Base-by-base conservation (phyloP, 371 early-diverging fungal genomes). In the Neoconidiobolus thromboides region DNA sequence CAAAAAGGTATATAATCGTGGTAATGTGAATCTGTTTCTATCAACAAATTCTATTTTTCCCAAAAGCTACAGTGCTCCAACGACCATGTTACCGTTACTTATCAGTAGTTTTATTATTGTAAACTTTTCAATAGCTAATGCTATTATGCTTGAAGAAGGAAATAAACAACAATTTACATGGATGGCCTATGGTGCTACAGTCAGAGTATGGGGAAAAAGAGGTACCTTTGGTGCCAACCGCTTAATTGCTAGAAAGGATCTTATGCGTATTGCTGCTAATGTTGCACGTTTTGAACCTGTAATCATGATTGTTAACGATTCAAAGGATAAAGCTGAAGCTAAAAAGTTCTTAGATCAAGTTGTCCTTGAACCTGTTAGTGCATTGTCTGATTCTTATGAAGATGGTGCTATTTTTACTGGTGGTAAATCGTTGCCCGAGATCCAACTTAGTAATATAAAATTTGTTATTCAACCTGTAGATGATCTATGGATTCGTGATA, bases 401-500 rank as follows among this genome's bases (percentile, higher is more conserved):
- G n/a, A 49, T n/a, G 49, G 49, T 49, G 49, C 49, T 49, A 14
- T 49, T 12, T 49, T 49, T 15, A 49, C 49, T 12, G 49, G 49
- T 12, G 49, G 49, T 7, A 49, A 14, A 49, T 4, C 6, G 15
- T 49, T 49, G 15, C 49, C 49, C 4, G 12, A 6, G 6, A 12
- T 49, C 15, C 49, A 49, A 49, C 6, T 12, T 49, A 49, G 14
- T 14, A 49, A 49, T 49, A 15, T 49, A 49, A 0, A n/a, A 12
- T 49, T 49, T 49, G 49, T 49, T 49, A 49, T 49, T 49, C 49
- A 49, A 4, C 53, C 54, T 5, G 65, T 65, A 2, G 60, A 65
- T 41, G 65, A 65, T 56, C 62, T 65, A 41, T 65, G 65, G 65
- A 62, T 61, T 42, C 65, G 65, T 1, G 65, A 65, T 53, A 62